Evolutionary conservation across 2,329 filamentous ascomycete species (phyloP), one percentile per base, ranked within the genome.

Genomic region (Colletotrichum sp.): DNA sequence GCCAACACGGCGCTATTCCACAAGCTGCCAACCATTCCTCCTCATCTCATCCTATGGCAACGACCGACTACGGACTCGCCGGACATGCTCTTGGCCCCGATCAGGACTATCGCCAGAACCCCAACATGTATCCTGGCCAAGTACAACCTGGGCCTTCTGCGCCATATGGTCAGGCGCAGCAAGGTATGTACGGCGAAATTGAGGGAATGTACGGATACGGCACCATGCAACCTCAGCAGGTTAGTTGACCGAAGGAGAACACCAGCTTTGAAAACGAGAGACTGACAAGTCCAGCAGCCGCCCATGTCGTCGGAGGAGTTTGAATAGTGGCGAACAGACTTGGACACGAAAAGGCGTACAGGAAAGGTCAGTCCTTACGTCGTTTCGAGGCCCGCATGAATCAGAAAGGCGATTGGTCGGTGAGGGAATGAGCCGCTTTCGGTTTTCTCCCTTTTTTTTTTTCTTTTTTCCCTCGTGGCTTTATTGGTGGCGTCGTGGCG

Each of bases 171-270:
- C 95, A 97, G 81, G 91, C 94, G 62, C 93, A 95, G 80, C 92
- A 93, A 75, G 88, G 92, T 78, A 98, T 98, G 90, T 98, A 96
- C 82, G 90, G 93, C 72, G 93, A 94, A 72, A 93, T 96, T 85
- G 93, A 95, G 78, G 92, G 92, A 78, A 98, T 98, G 90, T 99
- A 99, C 79, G 91, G 91, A 52, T 98, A 98, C 83, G 90, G 93
- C 16, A 88, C 92, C 77, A 95, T 98, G 90, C 93, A 94, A 80
- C 91, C 94, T 78, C 95, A 98, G 85, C 95, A 96, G 88, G 95
- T 96, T 89, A 84, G 91, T 86, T 36, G n/a, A 63, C 13, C n/a
- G 26, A 26, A 28, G 16, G 39, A 59, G 65, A 73, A 36, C 6
- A 12, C 28, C 39, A n/a, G 49, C 44, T n/a, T 7, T 18, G 8